Conservation (phyloP, 345 rosid species). For the Linum usitatissimum region DNA sequence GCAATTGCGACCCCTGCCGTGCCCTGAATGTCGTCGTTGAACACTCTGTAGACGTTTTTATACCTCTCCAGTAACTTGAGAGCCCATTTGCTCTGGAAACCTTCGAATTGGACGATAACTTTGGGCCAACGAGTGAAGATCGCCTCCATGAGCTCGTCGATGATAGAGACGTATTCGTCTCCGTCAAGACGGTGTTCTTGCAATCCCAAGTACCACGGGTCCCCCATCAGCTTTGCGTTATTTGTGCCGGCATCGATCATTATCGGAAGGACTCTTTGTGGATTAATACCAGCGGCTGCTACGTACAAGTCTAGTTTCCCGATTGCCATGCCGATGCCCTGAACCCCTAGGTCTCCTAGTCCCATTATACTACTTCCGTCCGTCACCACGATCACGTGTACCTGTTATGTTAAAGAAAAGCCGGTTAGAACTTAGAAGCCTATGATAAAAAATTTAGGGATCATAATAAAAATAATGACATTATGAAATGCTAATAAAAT, state of each 20-base stretch:
- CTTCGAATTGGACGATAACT: conserved; percentile 99
- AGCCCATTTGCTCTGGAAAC: conserved; percentile 99
- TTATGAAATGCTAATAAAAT: not conserved
- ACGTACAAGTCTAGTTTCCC: conserved; percentile 96
- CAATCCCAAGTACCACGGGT: conserved; percentile 78
- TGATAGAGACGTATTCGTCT: conserved; percentile 57
- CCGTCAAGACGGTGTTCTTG: conserved; percentile 82
- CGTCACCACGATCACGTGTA: conserved; percentile 97
- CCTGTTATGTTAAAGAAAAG: no score
- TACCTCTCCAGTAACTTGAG: conserved; percentile 88
- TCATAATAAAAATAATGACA: no score
- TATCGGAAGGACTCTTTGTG: conserved; percentile 96
- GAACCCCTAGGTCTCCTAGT: conserved; percentile 97
- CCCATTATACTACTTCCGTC: conserved; percentile 99
- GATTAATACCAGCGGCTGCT: conserved; percentile 98
- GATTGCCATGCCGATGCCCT: conserved; percentile 89
- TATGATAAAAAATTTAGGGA: no score
- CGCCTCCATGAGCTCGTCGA: conserved; percentile 98
- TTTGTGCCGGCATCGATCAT: conserved; percentile 99
- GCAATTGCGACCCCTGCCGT: conserved; percentile 98
- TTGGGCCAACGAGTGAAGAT: conserved; percentile 95
- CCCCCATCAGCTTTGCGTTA: conserved; percentile 79
- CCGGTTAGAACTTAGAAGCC: no score
- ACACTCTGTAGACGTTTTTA: conserved; percentile 73
- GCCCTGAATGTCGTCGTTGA: conserved; percentile 99